A percentile compares a stretch with the other conserved stretches of the same genome.
These are phyloP conservation scores for Botrytis sinoallii DNA, from an alignment of 2,329 filamentous ascomycete species.

Conservation along the genomic window DNA sequence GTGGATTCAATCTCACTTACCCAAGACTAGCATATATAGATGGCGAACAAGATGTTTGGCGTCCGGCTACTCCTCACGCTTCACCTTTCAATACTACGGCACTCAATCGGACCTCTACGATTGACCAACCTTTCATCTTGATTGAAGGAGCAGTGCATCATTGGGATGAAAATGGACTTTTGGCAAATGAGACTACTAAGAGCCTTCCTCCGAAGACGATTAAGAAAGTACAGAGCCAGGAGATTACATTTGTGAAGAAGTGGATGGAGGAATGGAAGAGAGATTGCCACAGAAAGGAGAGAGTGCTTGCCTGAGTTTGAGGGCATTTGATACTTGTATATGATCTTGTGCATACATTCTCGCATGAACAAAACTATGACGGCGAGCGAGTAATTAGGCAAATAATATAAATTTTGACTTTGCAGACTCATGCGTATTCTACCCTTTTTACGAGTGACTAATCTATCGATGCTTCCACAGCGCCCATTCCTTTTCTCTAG, in stretches of 20 bases:
- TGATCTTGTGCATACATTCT: not conserved
- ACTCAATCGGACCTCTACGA: slow-evolving; percentile 55
- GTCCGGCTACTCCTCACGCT: slow-evolving; percentile 67
- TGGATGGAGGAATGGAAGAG: slow-evolving; percentile 63
- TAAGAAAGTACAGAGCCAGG: slow-evolving; percentile 54
- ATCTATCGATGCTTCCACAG: not conserved
- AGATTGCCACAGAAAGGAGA: not conserved
- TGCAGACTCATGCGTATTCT: not conserved
- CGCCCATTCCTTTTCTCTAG: not conserved
- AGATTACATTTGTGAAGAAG: slow-evolving; percentile 59
- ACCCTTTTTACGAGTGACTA: not conserved
- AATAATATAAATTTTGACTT: not conserved
- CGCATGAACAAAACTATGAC: not conserved
- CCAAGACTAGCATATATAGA: slow-evolving; percentile 74
- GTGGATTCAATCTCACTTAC: slow-evolving; percentile 67
- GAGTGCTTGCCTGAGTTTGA: not conserved
- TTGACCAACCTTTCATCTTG: slow-evolving; percentile 67
- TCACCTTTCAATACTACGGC: slow-evolving; percentile 47
- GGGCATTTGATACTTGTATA: not conserved
- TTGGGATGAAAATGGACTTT: slow-evolving; percentile 73
- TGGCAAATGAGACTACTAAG: slow-evolving; percentile 55
- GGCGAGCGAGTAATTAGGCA: not conserved
- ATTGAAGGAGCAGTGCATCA: slow-evolving; percentile 76
- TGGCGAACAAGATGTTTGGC: slow-evolving; percentile 78
- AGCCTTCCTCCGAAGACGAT: slow-evolving; percentile 57